Percentiles rank a stretch among this genome's conserved stretches.
These are phyloP conservation scores for Pythium phragmitis DNA, from an alignment of 352 stramenopile species.

Conservation along the genomic window DNA sequence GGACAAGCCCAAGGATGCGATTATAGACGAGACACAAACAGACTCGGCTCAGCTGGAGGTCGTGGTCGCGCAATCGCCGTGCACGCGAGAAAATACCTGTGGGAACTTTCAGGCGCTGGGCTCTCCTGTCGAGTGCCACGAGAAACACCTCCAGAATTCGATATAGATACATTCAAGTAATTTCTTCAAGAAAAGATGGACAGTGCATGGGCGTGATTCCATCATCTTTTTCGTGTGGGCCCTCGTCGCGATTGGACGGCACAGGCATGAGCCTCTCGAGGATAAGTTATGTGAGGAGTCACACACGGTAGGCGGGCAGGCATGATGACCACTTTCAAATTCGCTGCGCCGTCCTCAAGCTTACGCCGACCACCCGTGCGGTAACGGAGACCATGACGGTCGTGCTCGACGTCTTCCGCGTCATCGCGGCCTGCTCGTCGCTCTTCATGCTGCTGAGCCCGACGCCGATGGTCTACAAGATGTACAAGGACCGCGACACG, in stretches of 20 bases:
- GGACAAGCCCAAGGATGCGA: not conserved
- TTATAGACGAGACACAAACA: not conserved
- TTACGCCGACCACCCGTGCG: not conserved
- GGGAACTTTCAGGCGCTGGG: not conserved
- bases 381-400: not conserved
- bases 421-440: constrained; percentile 33
- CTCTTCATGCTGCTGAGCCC: constrained; percentile 49
- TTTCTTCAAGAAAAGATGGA: constrained; percentile 9
- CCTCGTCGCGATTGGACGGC: not conserved
- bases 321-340: constrained; percentile 43
- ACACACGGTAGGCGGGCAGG: constrained; percentile 31
- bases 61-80: not conserved
- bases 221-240: not conserved
- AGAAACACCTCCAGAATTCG: not conserved
- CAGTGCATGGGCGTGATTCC: constrained; percentile 29
- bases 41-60: constrained; percentile 3
- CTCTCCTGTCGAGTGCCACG: constrained; percentile 31
- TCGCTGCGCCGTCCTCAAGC: not conserved
- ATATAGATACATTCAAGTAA: constrained; percentile 5
- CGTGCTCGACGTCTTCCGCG: constrained; percentile 25
- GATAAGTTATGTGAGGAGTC: no score
- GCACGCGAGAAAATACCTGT: not conserved
- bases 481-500: constrained; percentile 37
- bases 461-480: constrained; percentile 35
- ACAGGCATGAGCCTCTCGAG: not conserved